These are phyloP conservation scores for Passiflora organensis DNA, from an alignment of 345 rosid species.

Conservation along the genomic window DNA sequence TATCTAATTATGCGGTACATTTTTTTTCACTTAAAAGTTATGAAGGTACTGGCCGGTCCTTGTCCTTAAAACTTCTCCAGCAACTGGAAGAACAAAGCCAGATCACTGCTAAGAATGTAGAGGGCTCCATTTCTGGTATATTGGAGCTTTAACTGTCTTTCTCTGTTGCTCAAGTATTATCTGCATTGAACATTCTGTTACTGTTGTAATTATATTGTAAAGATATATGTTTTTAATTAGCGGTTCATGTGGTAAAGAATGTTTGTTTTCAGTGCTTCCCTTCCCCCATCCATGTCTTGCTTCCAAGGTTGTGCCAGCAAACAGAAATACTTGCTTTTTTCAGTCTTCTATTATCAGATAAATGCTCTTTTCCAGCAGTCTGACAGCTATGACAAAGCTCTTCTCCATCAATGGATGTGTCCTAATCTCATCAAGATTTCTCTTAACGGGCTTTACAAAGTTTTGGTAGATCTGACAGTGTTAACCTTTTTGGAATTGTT, in stretches of 20 bases:
- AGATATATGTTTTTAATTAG: neutral
- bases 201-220: conserved; percentile 2
- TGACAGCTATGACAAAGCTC: no score
- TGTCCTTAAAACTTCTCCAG: conserved; percentile 85
- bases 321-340: no score
- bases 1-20: neutral
- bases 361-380: no score
- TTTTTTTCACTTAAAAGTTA: conserved; percentile 45
- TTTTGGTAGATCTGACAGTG: no score
- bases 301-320: no score
- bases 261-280: no score
- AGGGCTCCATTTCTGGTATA: conserved; percentile 68
- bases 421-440: no score
- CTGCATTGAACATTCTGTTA: conserved; percentile 4
- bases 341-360: no score
- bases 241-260: neutral
- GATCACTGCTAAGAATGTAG: conserved; percentile 44
- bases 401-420: no score
- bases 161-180: conserved; percentile 11
- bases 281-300: no score
- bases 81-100: conserved; percentile 91
- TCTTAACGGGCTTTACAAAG: no score
- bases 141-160: conserved; percentile 6
- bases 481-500: no score
- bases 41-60: conserved; percentile 98